Evolutionary conservation across 2,329 filamentous ascomycete species (phyloP), one percentile per base, ranked within the genome.

Genomic region (Fusarium sp.): DNA sequence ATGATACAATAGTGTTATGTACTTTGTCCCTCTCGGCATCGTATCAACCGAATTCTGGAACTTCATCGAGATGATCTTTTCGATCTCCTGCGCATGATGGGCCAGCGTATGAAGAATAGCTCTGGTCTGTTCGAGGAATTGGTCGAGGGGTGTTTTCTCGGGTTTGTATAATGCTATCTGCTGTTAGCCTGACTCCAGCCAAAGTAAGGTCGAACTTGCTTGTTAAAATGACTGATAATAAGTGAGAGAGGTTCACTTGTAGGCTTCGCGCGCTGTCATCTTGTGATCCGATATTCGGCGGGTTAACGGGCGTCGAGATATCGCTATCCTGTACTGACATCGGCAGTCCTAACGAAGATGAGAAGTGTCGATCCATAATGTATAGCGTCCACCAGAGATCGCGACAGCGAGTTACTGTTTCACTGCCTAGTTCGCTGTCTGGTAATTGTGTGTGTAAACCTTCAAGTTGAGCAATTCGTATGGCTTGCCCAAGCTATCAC

Each of bases 301-400:
- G 71, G 25, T 76, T 74, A 3, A 80, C 68, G 15, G 75, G 63
- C 1, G 79, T 79, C 12, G 77, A 79, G 18, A 82, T 82, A n/a
- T 82, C 80, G 52, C 72, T 73, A 43, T 83, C 80, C n/a, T 78
- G 76, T 0, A 76, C 78, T 1, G 76, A 77, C 75, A 81, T 80
- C 1, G 80, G 81, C 8, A 81, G 57, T 2, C 81, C 80, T 1
- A 82, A 11, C 0, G 80, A 82, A 1, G 78, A 79, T 0, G 79
- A 82, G 38, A 82, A 79, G 24, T 82, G 78, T 0, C 78, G 74
- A 27, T 82, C 81, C 74, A 81, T 79, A 20, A 80, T 80, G 43
- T 82, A 82, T 6, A 82, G 53, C 0, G 80, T 80, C 80, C 81
- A 82, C 81, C 81, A 83, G 3, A 82, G 67, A 58, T 78, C 77